Evolutionary conservation across 2,329 filamentous ascomycete species (phyloP), one percentile per base, ranked within the genome.

Genomic region (Didymella keratinophila): DNA sequence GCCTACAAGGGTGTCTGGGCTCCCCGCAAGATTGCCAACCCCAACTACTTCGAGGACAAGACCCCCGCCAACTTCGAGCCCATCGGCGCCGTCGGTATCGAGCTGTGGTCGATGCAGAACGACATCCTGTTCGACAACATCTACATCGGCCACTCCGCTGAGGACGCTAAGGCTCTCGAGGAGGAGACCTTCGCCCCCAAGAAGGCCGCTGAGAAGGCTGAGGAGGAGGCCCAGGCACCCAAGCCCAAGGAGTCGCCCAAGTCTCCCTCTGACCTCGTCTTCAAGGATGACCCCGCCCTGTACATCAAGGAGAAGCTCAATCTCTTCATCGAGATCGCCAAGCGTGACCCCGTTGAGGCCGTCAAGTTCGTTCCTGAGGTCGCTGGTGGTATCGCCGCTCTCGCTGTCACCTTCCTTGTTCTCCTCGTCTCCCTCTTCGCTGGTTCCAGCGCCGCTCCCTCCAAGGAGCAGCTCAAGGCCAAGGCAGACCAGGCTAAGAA

Each of bases 81-180:
- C 69, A 98, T 99, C 79, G 95, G 95, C 75, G 94, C 92, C 83
- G 90, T 98, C 82, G 95, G 95, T 72, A 98, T 98, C 75, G 95
- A 99, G 82, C 94, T 99, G 82, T 99, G 95, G 95, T 98, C 95
- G 73, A 99, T 99, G 95, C 94, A 97, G 83, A 96, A 89, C 79
- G 91, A 97, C 77, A 98, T 99, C 71, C 89, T 97, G 73, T 98
- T 99, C 74, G 92, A 98, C 87, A 99, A 99, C 89, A 96, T 99
- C 85, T 99, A 98, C 87, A 93, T 99, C 78, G 95, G 95, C 65
- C 95, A 99, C 88, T 98, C 94, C 20, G 79, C 95, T 69, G 92
- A 92, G 76, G 95, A 99, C 69, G 95, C 95, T 63, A 88, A 90
- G 79, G 90, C 93, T 82, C 84, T 99, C 75, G 90, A 92, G 71